phyloP scores from a whole-genome alignment of 768 basidiomycete genomes.

The Collybia sp. region DNA sequence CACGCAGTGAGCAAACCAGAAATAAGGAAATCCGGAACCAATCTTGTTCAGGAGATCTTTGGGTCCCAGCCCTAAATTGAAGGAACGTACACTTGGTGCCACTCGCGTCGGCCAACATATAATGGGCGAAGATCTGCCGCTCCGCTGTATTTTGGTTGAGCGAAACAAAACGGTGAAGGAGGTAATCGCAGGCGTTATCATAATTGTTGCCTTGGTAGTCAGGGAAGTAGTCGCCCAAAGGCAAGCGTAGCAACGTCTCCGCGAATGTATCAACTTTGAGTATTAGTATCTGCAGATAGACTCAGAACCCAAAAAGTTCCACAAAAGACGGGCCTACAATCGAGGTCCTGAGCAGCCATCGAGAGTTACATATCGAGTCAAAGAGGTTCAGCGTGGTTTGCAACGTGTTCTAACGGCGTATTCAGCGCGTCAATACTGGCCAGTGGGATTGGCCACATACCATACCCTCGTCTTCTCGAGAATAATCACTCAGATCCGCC shows the following conservation, averaged over 20 bases:
- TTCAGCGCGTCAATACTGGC: background rate
- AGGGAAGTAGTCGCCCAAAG: constrained; percentile 86
- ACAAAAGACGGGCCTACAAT: constrained; percentile 54
- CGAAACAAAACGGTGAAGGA: constrained; percentile 73
- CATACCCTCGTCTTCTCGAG: constrained; percentile 94
- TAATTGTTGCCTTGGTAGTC: constrained; percentile 85
- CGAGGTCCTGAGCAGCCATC: constrained; percentile 94
- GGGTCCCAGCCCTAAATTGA: background rate
- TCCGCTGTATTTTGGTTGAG: constrained; percentile 87
- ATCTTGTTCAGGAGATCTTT: background rate
- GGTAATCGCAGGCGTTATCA: constrained; percentile 83
- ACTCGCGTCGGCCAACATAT: constrained; percentile 91
- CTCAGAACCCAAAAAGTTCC: constrained; percentile 1
- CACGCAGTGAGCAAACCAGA: no score
- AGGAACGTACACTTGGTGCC: constrained; percentile 78
- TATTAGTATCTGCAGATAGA: constrained; percentile 70
- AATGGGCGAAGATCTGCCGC: constrained; percentile 89
- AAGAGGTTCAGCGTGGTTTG: constrained; percentile 94
- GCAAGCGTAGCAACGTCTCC: constrained; percentile 85
- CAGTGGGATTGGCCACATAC: constrained; percentile 39
- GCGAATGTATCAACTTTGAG: constrained; percentile 96
- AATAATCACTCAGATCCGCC: constrained; percentile 91
- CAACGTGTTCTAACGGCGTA: constrained; percentile 79
- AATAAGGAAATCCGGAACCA: no score
- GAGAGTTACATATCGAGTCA: constrained; percentile 96